Evolutionary conservation across 306 rosid species (phyloP), one percentile per base, ranked within the genome.

Genomic region (Alnus rubra): DNA sequence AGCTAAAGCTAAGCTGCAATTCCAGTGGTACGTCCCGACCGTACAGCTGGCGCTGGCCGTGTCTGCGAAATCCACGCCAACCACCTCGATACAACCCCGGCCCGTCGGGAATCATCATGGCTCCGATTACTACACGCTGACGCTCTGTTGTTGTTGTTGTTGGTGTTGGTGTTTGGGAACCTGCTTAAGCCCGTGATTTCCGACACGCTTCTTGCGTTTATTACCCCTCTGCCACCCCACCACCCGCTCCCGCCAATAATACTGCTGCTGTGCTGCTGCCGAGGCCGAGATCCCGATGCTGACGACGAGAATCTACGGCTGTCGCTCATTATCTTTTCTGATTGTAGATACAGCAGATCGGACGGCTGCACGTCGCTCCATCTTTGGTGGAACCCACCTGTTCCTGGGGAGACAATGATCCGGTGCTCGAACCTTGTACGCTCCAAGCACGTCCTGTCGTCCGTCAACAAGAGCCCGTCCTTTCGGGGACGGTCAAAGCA

Each of bases 321-420:
- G 42, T 80, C 86, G 18, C 88, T 87, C 49, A 93, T 83, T 12
- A 93, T 84, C 98, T 88, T 91, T 77, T 90, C 97, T 33, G 98
- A 86, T 28, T 87, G 88, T 37, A 95, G 90, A 81, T 91, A 93
- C 23, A 95, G 54, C 11, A 91, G 82, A 75, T 95, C 97, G 4
- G 92, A 86, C 74, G 92, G 73, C 31, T 89, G 88, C 47, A 89
- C 90, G 31, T 95, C 98, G 87, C 96, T 95, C 99, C 98, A 93
- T 65, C 97, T 83, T 9, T 95, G 82, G 23, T 84, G 85, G 64
- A 65, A 18, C 73, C 52, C 78, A 8, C 39, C 76, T 10, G 42
- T n/a, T 10, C 4, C 16, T 0, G 94, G 89, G 0, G 97, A 92
- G 11, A 94, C 91, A 9, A 94, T 87, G 9, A 94, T 92, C 88